Percentiles rank a stretch among this genome's conserved stretches.
phyloP scores from a whole-genome alignment of 768 basidiomycete species.

The Naganishia vishniacii region DNA sequence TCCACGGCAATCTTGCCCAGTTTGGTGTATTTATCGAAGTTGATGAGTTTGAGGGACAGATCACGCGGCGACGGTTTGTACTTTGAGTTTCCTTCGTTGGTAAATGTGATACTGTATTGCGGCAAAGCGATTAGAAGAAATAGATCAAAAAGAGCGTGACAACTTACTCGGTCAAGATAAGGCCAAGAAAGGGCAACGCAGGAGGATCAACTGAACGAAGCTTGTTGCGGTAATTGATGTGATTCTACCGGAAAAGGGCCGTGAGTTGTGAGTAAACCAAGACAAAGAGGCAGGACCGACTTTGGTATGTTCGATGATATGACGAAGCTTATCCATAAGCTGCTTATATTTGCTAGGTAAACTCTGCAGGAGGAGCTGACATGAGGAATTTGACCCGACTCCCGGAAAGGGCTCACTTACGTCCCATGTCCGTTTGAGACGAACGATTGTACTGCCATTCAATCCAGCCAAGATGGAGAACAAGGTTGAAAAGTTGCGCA shows the following conservation, averaged over 20 bases:
- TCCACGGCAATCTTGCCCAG: slow-evolving; percentile 79
- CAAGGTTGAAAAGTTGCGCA: slow-evolving; percentile 88
- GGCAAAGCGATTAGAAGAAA: background rate
- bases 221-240: slow-evolving; percentile 63
- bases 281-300: slow-evolving; percentile 51
- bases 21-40: slow-evolving; percentile 95
- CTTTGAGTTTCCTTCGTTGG: slow-evolving; percentile 87
- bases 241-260: slow-evolving; percentile 54
- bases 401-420: slow-evolving; percentile 53
- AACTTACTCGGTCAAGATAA: slow-evolving; percentile 49
- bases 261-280: slow-evolving; percentile 52
- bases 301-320: slow-evolving; percentile 76
- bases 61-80: slow-evolving; percentile 71
- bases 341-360: slow-evolving; percentile 77
- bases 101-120: slow-evolving; percentile 76
- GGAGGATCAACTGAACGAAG: slow-evolving; percentile 85
- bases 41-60: slow-evolving; percentile 72
- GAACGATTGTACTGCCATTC: slow-evolving; percentile 88
- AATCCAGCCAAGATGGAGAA: slow-evolving; percentile 88
- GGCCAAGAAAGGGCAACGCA: slow-evolving; percentile 90
- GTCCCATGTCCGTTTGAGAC: slow-evolving; percentile 87
- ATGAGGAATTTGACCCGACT: background rate
- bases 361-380: slow-evolving; percentile 53
- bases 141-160: background rate
- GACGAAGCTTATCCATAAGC: slow-evolving; percentile 71